Evolutionary conservation across 352 stramenopile genomes (phyloP).

Genomic region (Globisporangium irregulare): DNA sequence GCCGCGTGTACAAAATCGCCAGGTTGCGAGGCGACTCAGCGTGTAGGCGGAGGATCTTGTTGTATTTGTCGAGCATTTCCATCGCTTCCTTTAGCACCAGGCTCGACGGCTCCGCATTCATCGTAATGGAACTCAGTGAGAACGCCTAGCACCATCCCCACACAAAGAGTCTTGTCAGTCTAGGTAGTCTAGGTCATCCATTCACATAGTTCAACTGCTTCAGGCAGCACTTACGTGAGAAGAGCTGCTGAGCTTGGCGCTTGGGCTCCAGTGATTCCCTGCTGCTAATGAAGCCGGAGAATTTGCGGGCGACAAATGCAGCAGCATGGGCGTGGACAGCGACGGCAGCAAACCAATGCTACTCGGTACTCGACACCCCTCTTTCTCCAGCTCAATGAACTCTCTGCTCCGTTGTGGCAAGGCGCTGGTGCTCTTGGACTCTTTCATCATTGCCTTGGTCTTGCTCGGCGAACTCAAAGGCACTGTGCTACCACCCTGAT

Average conservation of each 20-base stretch:
- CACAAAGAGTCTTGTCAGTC: no score
- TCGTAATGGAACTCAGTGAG: slow-evolving; percentile 20
- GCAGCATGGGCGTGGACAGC: slow-evolving; percentile 7
- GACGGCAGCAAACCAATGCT: slow-evolving; percentile 4
- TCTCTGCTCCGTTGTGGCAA: not conserved
- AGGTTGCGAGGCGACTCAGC: slow-evolving; percentile 52
- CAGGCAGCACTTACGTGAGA: not conserved
- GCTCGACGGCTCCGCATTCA: slow-evolving; percentile 22
- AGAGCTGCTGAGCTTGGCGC: not conserved
- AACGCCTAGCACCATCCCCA: slow-evolving; percentile 6
- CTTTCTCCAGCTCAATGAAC: not conserved
- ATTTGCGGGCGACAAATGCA: slow-evolving; percentile 7
- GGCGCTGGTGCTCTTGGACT: slow-evolving; percentile 12
- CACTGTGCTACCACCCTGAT: not conserved
- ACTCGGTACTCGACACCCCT: no score
- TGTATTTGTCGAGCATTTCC: slow-evolving; percentile 60
- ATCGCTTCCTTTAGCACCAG: slow-evolving; percentile 22
- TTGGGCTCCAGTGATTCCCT: not conserved
- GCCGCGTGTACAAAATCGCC: slow-evolving; percentile 48
- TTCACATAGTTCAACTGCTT: not conserved
- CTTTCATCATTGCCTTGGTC: slow-evolving; percentile 9
- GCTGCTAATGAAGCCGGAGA: not conserved
- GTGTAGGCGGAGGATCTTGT: slow-evolving; percentile 59
- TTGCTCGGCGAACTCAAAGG: not conserved
- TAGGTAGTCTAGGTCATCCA: no score